Evolutionary conservation across 164 flowering plant genomes (phyloP), one percentile per base, ranked within the genome.

Genomic region (Magnolia kwangsiensis): DNA sequence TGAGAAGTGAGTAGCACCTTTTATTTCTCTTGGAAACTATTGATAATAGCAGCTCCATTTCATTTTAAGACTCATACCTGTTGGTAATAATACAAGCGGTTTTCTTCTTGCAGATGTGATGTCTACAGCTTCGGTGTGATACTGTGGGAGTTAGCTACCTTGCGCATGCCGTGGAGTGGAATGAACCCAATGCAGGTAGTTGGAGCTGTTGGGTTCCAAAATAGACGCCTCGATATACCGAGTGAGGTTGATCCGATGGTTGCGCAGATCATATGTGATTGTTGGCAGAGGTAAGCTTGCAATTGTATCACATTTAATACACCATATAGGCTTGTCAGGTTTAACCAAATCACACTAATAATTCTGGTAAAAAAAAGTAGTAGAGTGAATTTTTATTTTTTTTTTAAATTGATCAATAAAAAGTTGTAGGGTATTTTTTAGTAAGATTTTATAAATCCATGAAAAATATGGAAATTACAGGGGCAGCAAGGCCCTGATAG

Each of bases 181-280:
- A 82, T 94, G 91, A 94, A 96, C 83, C 93, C 98, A 51, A 94
- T 96, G 98, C 99, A 96, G 78, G 99, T 96, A 64, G 97, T 96
- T 78, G 99, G 99, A 83, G 99, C 97, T 77, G 98, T 96, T 71
- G 99, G 99, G 19, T 94, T 92, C 80, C 99, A 96, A 63, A 86
- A 92, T 78, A 88, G 93, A 75, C 95, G 91, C 63, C 97, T 94
- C 64, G 96, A 90, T 63, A 91, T 96, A 74, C 98, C 98, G 9
- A 86, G 84, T 55, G 86, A 88, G 20, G 84, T 94, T 75, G 93
- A 96, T 81, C 92, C 97, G 73, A 72, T 74, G 64, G 90, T 90
- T 80, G 94, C 91, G 20, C 86, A 91, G 82, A 87, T 92, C 55
- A 96, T 96, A 69, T 77, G 76, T 20, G 98, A 96, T 78, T 96